Evolutionary conservation across 2,329 filamentous ascomycete species (phyloP).

Genomic region (Zymoseptoria tritici): DNA sequence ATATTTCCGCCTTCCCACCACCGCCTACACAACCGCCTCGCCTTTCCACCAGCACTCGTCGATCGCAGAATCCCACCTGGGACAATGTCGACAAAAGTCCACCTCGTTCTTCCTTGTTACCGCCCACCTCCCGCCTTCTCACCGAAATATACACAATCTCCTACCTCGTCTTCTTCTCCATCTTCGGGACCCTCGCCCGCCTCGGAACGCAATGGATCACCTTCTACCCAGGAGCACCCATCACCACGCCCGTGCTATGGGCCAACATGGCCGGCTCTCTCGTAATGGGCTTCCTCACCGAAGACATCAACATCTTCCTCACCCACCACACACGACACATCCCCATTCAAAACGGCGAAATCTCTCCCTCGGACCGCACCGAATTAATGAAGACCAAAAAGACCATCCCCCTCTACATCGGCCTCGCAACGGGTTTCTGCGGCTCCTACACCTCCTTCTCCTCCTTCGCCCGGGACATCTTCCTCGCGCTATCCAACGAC

Average conservation of each 20-base stretch:
- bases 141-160: conserved; percentile 58
- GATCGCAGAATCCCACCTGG: conserved; percentile 1
- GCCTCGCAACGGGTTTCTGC: conserved; percentile 78
- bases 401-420: conserved; percentile 80
- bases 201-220: conserved; percentile 74
- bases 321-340: conserved; percentile 24
- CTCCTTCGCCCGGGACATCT: conserved; percentile 71
- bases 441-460: conserved; percentile 89
- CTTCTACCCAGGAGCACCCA: conserved; percentile 67
- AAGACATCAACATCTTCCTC: conserved; percentile 67
- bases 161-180: conserved; percentile 76
- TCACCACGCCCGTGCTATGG: conserved; percentile 72
- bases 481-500: conserved; percentile 71
- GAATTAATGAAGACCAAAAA: conserved; percentile 58
- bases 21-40: conserved; percentile 11
- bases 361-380: conserved; percentile 9
- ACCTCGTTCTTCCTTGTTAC: background rate
- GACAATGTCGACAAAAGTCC: background rate
- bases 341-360: conserved; percentile 28
- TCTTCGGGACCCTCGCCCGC: conserved; percentile 76
- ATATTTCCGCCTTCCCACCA: conserved; percentile 13
- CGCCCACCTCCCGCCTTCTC: conserved; percentile 7
- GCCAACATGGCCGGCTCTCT: conserved; percentile 77
- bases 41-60: conserved; percentile 10
- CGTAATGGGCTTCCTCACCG: conserved; percentile 75